These are phyloP conservation scores for Penicillium steckii DNA, from an alignment of 495 filamentous ascomycete species.

Conservation along the genomic window DNA sequence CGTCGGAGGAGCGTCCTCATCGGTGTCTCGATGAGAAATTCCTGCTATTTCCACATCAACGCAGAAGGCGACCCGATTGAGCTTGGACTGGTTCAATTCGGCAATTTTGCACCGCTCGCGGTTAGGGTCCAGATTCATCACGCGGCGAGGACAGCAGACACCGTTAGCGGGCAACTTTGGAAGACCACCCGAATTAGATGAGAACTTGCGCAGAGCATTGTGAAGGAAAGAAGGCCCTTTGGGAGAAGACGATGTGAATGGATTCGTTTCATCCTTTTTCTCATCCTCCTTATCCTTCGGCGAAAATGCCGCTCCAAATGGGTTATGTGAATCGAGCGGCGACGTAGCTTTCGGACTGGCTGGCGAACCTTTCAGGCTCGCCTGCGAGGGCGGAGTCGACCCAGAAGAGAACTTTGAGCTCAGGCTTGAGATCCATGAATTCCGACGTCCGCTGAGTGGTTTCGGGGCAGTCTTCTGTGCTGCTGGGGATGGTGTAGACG, in stretches of 20 bases:
- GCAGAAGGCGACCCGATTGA: conserved; percentile 87
- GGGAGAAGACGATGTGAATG: conserved; percentile 67
- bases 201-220: conserved; percentile 78
- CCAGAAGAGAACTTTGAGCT: conserved; percentile 88
- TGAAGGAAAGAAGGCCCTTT: conserved; percentile 74
- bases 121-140: conserved; percentile 81
- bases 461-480: conserved; percentile 39
- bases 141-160: conserved; percentile 64
- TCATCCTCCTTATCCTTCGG: conserved; percentile 58
- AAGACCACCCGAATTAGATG: conserved; percentile 55
- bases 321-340: conserved; percentile 43
- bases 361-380: conserved; percentile 38
- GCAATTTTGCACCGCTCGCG: conserved; percentile 76
- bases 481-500: conserved; percentile 20
- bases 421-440: conserved; percentile 88
- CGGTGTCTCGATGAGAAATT: conserved; percentile 45
- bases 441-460: conserved; percentile 53
- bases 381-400: conserved; percentile 47
- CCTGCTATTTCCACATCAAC: conserved; percentile 98
- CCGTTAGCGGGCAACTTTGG: conserved; percentile 53
- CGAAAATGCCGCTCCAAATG: conserved; percentile 51
- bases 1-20: conserved; percentile 37
- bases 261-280: conserved; percentile 49
- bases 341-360: conserved; percentile 46
- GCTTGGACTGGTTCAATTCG: conserved; percentile 75